Conservation (phyloP, 1,284 basidiomycete species). For the Garcileccinum viscosum region DNA sequence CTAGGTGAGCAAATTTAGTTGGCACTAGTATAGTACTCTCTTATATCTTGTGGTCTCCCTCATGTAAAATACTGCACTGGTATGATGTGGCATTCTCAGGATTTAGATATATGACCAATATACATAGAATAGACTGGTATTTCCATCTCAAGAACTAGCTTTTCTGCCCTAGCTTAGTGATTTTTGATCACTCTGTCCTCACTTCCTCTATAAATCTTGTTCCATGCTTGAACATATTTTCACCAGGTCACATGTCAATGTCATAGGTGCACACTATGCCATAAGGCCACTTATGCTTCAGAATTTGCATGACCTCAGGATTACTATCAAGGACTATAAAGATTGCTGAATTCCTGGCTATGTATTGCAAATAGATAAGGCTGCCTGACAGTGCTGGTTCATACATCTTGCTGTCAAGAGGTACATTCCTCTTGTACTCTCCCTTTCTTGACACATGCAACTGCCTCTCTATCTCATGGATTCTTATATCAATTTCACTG, state of each 20-base stretch:
- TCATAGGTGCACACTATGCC: slow-evolving; percentile 23
- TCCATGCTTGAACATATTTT: neutral
- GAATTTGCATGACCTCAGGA: slow-evolving; percentile 33
- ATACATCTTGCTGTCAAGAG: slow-evolving; percentile 39
- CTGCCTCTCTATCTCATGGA: neutral
- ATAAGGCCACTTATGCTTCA: slow-evolving; percentile 36
- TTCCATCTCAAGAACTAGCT: slow-evolving; percentile 3
- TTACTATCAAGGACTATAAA: slow-evolving; percentile 33
- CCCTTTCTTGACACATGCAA: no score
- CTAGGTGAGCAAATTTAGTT: neutral
- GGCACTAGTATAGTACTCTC: neutral
- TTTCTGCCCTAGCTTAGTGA: neutral
- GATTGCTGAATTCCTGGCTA: slow-evolving; percentile 35
- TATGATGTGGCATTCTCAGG: slow-evolving; percentile 7
- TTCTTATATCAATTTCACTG: neutral
- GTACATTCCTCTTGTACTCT: slow-evolving; percentile 13
- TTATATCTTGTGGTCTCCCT: neutral
- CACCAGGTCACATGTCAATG: slow-evolving; percentile 11
- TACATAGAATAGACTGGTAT: slow-evolving; percentile 5
- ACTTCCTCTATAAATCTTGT: slow-evolving; percentile 10
- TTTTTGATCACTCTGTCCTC: neutral
- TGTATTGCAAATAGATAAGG: slow-evolving; percentile 31
- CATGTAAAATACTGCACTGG: slow-evolving; percentile 21
- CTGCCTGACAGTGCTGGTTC: slow-evolving; percentile 38
- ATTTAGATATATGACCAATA: slow-evolving; percentile 17